Evolutionary conservation across 306 rosid species (phyloP), one percentile per base, ranked within the genome.

Genomic region (Purshia tridentata): DNA sequence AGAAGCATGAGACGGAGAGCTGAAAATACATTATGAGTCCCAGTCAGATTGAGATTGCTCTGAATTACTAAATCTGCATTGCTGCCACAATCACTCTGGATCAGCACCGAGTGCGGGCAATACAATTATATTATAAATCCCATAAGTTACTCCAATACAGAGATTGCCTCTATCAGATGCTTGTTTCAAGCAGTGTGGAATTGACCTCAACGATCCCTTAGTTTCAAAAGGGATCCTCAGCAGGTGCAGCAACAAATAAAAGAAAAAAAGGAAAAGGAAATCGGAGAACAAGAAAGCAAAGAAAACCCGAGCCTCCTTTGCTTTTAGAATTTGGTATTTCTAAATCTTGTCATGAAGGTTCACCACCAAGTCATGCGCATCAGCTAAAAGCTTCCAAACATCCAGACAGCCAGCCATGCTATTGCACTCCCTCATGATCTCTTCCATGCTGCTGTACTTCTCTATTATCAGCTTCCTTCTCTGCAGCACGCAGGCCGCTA

Each of bases 351-450:
- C 72, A 12, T 75, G 67, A 29, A 75, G 72, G 40, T 18, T 45
- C 54, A 75, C 78, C 73, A 75, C 78, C 73, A 75, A 66, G 53
- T 65, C 73, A 46, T 75, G 78, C 16, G 78, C 78, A 65, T 75
- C 78, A 18, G 65, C 78, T 35, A 75, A 67, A 23, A 75, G 78
- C 72, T 75, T 75, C 78, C 78, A 75, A n/a, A 75, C 78, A 35
- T 75, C 78, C 63, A 75, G 66, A 54, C 72, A 62, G 37, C 78
- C 78, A 6, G 78, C 67, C 78, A 75, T 65, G 58, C 78, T 75
- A 22, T 75, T 65, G 72, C 78, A 75, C 64, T 75, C 78, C 78
- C 78, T 75, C 78, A 75, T 75, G 47, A 75, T 75, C 65, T 75
- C 73, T 48, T 75, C 78, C 73, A 75, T 75, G 78, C 78, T 75